Evolutionary conservation across 2,329 filamentous ascomycete species (phyloP).

Genomic region (Pseudogymnoascus sp.): DNA sequence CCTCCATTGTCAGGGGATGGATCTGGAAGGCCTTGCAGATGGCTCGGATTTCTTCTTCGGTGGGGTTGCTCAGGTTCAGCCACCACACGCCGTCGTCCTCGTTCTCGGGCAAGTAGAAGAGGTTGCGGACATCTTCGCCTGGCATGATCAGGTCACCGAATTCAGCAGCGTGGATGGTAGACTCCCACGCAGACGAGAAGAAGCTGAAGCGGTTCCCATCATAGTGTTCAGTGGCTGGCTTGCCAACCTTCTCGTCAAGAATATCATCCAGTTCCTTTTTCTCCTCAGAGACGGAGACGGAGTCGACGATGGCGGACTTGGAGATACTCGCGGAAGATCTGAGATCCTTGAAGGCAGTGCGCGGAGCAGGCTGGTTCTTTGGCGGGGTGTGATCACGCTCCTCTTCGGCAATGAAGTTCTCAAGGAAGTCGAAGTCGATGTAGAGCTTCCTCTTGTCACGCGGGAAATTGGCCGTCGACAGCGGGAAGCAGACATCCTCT

Average conservation of each 20-base stretch:
- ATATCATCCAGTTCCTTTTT: conserved; percentile 31
- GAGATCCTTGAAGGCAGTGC: conserved; percentile 26
- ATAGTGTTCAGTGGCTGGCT: conserved; percentile 29
- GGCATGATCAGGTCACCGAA: conserved; percentile 82
- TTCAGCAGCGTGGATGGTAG: conserved; percentile 83
- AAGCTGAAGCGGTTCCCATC: conserved; percentile 85
- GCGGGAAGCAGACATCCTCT: conserved; percentile 80
- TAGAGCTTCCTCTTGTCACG: conserved; percentile 72
- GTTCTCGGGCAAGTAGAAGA: conserved; percentile 62
- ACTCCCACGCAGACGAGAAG: conserved; percentile 91
- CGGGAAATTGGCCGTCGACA: conserved; percentile 53
- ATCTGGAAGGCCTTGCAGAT: conserved; percentile 93
- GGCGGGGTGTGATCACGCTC: conserved; percentile 34
- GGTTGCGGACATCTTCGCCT: conserved; percentile 78
- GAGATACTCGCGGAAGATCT: conserved; percentile 18
- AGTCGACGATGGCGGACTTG: conserved; percentile 28
- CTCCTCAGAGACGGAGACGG: conserved; percentile 42
- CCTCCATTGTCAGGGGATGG: conserved; percentile 90
- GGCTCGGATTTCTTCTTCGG: conserved; percentile 75
- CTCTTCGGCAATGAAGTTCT: conserved; percentile 72
- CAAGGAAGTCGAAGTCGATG: conserved; percentile 87
- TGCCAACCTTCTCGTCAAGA: conserved; percentile 27
- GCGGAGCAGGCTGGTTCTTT: conserved; percentile 24
- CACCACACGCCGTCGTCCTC: conserved; percentile 84
- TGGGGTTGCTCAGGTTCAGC: conserved; percentile 88